A percentile compares a stretch with the other conserved stretches of the same genome.
phyloP scores from a whole-genome alignment of 352 stramenopile species.

The Achlya hypogyna region DNA sequence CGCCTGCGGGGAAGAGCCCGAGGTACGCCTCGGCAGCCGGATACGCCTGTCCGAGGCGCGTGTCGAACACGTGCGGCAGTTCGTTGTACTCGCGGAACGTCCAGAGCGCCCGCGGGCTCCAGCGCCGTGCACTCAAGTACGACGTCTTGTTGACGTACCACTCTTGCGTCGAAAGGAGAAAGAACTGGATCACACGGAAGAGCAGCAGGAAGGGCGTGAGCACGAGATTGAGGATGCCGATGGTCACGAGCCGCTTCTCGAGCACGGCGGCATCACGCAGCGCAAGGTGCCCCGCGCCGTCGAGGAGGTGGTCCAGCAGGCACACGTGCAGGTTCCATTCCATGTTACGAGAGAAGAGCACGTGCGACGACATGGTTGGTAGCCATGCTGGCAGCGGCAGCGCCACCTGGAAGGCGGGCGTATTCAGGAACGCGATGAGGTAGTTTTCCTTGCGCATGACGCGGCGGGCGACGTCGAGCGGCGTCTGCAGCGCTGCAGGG shows the following conservation, averaged over 20 bases:
- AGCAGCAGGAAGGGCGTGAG: slow-evolving; percentile 96
- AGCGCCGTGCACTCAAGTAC: slow-evolving; percentile 93
- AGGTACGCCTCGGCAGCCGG: slow-evolving; percentile 89
- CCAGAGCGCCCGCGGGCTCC: slow-evolving; percentile 85
- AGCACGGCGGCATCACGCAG: slow-evolving; percentile 88
- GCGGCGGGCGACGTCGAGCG: slow-evolving; percentile 88
- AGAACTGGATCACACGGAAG: slow-evolving; percentile 95
- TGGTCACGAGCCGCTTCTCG: slow-evolving; percentile 88
- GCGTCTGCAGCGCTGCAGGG: slow-evolving; percentile 54
- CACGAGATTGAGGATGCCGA: slow-evolving; percentile 90
- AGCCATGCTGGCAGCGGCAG: slow-evolving; percentile 59
- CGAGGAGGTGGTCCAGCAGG: slow-evolving; percentile 96
- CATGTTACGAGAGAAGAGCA: slow-evolving; percentile 85
- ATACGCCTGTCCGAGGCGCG: slow-evolving; percentile 89
- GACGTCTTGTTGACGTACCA: slow-evolving; percentile 84
- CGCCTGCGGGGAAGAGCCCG: slow-evolving; percentile 87
- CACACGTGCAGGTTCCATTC: slow-evolving; percentile 95
- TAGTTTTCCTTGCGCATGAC: slow-evolving; percentile 99
- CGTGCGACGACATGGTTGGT: slow-evolving; percentile 64
- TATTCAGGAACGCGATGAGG: slow-evolving; percentile 96
- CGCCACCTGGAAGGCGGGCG: slow-evolving; percentile 86
- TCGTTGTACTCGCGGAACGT: slow-evolving; percentile 98
- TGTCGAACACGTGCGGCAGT: slow-evolving; percentile 92
- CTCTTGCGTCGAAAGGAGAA: slow-evolving; percentile 95
- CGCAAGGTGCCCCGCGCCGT: slow-evolving; percentile 76